Evolutionary conservation across 305 asterid genomes (phyloP).

Genomic region (Euphrasia arctica): DNA sequence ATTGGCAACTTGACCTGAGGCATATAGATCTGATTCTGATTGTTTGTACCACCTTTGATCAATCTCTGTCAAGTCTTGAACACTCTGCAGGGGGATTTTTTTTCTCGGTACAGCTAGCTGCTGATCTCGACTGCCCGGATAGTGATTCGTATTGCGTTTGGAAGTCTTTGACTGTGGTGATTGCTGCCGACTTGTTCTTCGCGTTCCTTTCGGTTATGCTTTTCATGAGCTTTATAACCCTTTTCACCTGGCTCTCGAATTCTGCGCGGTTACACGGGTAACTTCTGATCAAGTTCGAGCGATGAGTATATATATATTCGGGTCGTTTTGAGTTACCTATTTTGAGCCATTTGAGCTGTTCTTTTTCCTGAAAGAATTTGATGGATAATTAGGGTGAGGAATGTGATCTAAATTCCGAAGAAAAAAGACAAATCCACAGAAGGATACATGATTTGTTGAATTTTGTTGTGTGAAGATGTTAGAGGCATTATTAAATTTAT

Average conservation of each 20-base stretch:
- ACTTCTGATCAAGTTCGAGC: too few relatives aligned
- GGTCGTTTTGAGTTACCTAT: conserved; percentile 37
- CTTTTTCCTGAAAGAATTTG: conserved; percentile 36
- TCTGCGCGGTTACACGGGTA: conserved; percentile 38
- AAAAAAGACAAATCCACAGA: conserved; percentile 20
- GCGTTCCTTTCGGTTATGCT: conserved; percentile 55
- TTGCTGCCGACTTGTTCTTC: conserved; percentile 52
- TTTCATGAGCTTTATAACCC: conserved; percentile 48
- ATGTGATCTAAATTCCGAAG: conserved; percentile 2
- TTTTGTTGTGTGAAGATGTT: too few relatives aligned
- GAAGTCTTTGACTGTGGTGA: conserved; percentile 58
- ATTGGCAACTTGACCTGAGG: too few relatives aligned
- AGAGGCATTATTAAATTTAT: background rate
- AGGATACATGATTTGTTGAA: too few relatives aligned
- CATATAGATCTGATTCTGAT: too few relatives aligned
- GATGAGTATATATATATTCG: too few relatives aligned
- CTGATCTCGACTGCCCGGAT: too few relatives aligned
- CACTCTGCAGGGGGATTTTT: too few relatives aligned
- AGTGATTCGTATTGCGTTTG: conserved; percentile 60
- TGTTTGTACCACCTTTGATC: too few relatives aligned
- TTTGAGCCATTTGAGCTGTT: conserved; percentile 48
- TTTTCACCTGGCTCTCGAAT: conserved; percentile 53
- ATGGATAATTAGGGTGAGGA: conserved; percentile 18
- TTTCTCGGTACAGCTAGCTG: too few relatives aligned
- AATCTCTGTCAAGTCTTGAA: too few relatives aligned